Evolutionary conservation across 805 yeast genomes (phyloP).

Genomic region (Kodamaea lidongshanica): DNA sequence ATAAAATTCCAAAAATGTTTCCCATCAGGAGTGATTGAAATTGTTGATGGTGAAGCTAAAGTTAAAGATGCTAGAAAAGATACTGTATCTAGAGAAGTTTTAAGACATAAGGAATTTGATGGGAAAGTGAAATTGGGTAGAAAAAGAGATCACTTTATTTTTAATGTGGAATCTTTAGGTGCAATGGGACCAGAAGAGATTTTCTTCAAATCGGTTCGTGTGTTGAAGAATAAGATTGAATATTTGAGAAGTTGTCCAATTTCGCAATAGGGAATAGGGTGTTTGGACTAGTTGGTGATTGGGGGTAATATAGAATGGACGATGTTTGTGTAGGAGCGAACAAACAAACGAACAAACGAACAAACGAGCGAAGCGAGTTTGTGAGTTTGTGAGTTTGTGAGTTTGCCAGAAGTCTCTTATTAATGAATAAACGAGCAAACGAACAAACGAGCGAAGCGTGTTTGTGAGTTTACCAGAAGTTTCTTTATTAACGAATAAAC

Average conservation of each 20-base stretch:
- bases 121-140: slow-evolving; percentile 90
- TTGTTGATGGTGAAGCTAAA: slow-evolving; percentile 64
- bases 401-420: too few relatives aligned
- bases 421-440: too few relatives aligned
- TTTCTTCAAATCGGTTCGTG: slow-evolving; percentile 82
- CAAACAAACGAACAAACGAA: too few relatives aligned
- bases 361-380: too few relatives aligned
- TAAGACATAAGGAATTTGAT: slow-evolving; percentile 86
- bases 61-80: slow-evolving; percentile 90
- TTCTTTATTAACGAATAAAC: too few relatives aligned
- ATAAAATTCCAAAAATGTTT: slow-evolving; percentile 79
- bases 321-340: too few relatives aligned
- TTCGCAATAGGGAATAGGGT: slow-evolving; percentile 46
- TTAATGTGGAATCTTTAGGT: slow-evolving; percentile 91
- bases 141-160: slow-evolving; percentile 85
- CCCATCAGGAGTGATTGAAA: slow-evolving; percentile 86
- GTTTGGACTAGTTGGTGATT: too few relatives aligned
- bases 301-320: too few relatives aligned
- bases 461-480: too few relatives aligned
- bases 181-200: slow-evolving; percentile 97
- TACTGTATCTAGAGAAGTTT: slow-evolving; percentile 93
- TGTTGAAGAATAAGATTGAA: slow-evolving; percentile 78
- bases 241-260: slow-evolving; percentile 75
- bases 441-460: too few relatives aligned
- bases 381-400: too few relatives aligned